A percentile compares a stretch with the other conserved stretches of the same genome.
These are phyloP conservation scores for Lonicera japonica DNA, from an alignment of 129 eudicot species.

Conservation along the genomic window DNA sequence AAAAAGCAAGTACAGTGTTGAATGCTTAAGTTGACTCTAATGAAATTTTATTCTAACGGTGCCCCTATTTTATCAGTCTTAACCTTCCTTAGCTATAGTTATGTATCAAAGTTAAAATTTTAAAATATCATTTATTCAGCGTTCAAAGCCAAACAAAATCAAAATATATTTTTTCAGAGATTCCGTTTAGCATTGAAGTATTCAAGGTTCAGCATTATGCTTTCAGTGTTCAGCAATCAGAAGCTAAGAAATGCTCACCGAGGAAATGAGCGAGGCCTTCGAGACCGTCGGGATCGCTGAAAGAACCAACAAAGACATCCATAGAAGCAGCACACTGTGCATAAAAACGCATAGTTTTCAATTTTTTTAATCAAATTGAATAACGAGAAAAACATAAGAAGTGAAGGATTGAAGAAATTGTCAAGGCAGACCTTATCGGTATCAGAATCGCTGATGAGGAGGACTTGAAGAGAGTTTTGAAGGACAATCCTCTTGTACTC, in stretches of 20 bases:
- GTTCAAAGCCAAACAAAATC: too few relatives aligned
- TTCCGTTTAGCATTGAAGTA: too few relatives aligned
- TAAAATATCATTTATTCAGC: too few relatives aligned
- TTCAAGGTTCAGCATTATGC: too few relatives aligned
- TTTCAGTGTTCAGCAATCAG: too few relatives aligned
- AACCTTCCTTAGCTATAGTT: too few relatives aligned
- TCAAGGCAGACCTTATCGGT: conserved; percentile 71
- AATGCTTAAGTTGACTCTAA: too few relatives aligned
- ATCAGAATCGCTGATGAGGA: conserved; percentile 81
- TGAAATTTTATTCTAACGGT: too few relatives aligned
- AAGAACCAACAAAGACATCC: conserved; percentile 81
- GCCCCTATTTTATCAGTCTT: too few relatives aligned
- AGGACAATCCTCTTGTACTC: conserved; percentile 62
- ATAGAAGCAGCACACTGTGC: conserved; percentile 83
- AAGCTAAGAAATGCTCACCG: conserved; percentile 27
- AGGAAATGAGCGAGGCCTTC: conserved; percentile 98
- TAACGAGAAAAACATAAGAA: not conserved
- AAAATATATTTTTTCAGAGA: too few relatives aligned
- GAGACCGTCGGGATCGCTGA: conserved; percentile 83
- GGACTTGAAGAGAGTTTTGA: conserved; percentile 78
- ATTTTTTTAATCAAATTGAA: not conserved
- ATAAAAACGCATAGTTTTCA: not conserved
- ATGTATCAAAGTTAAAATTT: too few relatives aligned
- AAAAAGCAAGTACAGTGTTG: too few relatives aligned
- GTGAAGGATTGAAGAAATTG: not conserved